Base-by-base conservation (phyloP, 805 yeast genomes). In the Torulaspora microellipsoides region DNA sequence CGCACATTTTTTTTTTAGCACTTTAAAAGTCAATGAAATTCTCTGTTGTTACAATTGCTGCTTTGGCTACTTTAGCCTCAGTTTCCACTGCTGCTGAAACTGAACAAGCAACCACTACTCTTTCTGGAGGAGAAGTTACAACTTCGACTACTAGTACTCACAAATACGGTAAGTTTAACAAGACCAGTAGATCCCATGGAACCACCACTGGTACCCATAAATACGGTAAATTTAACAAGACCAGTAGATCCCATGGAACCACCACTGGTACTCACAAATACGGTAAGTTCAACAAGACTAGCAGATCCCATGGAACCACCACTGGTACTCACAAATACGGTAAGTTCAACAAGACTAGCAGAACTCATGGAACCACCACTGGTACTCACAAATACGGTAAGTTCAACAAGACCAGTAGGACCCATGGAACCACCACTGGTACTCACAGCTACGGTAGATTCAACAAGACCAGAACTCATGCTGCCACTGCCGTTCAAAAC, bases 251-350 rank as follows among this genome's bases (percentile, higher is more conserved):
- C 8, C 41, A 55, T n/a, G 48, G 64, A 14, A 49, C 73, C 4
- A 52, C 58, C 47, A 65, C 77, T 46, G 76, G 76, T 50, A 78
- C 84, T 40, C 82, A 78, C 67, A 72, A 64, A 49, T 68, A 67
- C 54, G 85, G 84, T 51, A 70, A 72, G 57, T 71, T 76, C 69
- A 70, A 70, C 60, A 68, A 71, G 54, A 59, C 62, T 36, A 46
- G 55, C 4, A 52, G 65, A 32, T 52, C 64, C 8, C 41, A 55
- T 13, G 48, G 64, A 12, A 49, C 73, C 3, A 52, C 57, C 47
- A 64, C 77, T 48, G 77, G 77, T 49, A 79, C 85, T 42, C 83
- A 79, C 69, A 72, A 64, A 49, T 69, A 68, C 52, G 85, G 85
- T 53, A 71, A 71, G 58, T 72, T 77, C 68, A 70, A 71, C 62